These are phyloP conservation scores for Cordyceps cateniannulata DNA, from an alignment of 2,329 filamentous ascomycete genomes.

Conservation along the genomic window DNA sequence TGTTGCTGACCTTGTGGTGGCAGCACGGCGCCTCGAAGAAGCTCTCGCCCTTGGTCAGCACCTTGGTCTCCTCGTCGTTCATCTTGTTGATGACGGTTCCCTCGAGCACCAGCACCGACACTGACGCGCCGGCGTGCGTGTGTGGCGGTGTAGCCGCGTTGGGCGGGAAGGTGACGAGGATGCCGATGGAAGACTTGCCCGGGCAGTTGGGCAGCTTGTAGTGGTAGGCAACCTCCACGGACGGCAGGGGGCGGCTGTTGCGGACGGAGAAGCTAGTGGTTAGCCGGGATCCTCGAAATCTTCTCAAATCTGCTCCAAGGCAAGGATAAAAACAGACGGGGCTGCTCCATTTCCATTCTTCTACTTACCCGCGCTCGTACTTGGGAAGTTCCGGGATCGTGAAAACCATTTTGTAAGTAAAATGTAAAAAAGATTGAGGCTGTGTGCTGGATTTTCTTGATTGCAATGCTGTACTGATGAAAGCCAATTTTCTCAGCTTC, in stretches of 20 bases:
- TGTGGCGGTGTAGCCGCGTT: slow-evolving; percentile 18
- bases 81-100: slow-evolving; percentile 21
- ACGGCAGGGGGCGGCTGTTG: not conserved
- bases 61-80: slow-evolving; percentile 17
- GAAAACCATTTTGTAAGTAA: slow-evolving; percentile 5
- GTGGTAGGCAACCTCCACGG: slow-evolving; percentile 15
- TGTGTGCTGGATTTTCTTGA: not conserved
- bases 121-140: slow-evolving; percentile 18
- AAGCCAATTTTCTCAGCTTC: not conserved
- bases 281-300: not conserved
- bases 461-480: not conserved
- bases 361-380: slow-evolving; percentile 9
- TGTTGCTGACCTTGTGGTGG: slow-evolving; percentile 19
- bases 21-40: slow-evolving; percentile 20
- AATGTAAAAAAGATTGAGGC: not conserved
- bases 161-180: slow-evolving; percentile 18
- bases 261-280: not conserved
- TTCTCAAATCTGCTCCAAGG: not conserved
- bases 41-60: slow-evolving; percentile 17
- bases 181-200: slow-evolving; percentile 18
- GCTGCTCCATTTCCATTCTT: not conserved
- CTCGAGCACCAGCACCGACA: slow-evolving; percentile 16
- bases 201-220: slow-evolving; percentile 19
- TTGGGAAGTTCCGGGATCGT: slow-evolving; percentile 10
- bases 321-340: not conserved